Evolutionary conservation across 176 grass and related monocot species (phyloP).

Genomic region (Puya raimondii): DNA sequence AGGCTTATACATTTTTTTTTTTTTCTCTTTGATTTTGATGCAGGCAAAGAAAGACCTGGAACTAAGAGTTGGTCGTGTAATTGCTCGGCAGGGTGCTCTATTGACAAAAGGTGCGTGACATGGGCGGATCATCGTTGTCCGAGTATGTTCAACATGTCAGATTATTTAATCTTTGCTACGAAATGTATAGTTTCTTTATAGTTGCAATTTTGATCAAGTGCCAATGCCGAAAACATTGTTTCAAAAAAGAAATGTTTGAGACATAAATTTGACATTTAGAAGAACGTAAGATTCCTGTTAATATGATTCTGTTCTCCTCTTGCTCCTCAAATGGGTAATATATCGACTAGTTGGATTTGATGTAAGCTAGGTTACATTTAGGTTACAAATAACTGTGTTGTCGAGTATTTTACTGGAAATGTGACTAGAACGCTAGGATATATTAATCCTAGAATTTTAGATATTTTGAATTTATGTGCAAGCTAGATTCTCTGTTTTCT

Average conservation of each 20-base stretch:
- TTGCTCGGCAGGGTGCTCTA: slow-evolving; percentile 1
- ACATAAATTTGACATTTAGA: background rate
- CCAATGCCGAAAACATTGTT: background rate
- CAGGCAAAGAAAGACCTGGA: slow-evolving; percentile 94
- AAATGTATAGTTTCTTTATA: slow-evolving; percentile 27
- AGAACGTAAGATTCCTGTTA: background rate
- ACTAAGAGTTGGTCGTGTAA: slow-evolving; percentile 37
- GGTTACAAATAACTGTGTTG: too few species aligned
- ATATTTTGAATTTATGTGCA: too few species aligned
- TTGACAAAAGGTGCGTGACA: slow-evolving; percentile 17
- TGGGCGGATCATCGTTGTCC: slow-evolving; percentile 2
- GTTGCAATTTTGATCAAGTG: background rate
- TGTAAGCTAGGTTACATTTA: too few species aligned
- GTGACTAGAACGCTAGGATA: too few species aligned
- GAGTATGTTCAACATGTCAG: background rate
- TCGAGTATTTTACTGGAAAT: too few species aligned
- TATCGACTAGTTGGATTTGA: too few species aligned
- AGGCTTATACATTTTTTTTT: slow-evolving; percentile 22
- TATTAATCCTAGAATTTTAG: too few species aligned
- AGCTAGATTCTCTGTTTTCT: too few species aligned
- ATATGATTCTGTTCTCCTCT: background rate
- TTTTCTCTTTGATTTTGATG: slow-evolving; percentile 33
- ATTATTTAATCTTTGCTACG: background rate
- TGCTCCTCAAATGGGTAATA: background rate
- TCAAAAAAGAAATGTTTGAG: slow-evolving; percentile 9